Evolutionary conservation across 164 flowering plant species (phyloP), one percentile per base, ranked within the genome.

Genomic region (Warburgia ugandensis): DNA sequence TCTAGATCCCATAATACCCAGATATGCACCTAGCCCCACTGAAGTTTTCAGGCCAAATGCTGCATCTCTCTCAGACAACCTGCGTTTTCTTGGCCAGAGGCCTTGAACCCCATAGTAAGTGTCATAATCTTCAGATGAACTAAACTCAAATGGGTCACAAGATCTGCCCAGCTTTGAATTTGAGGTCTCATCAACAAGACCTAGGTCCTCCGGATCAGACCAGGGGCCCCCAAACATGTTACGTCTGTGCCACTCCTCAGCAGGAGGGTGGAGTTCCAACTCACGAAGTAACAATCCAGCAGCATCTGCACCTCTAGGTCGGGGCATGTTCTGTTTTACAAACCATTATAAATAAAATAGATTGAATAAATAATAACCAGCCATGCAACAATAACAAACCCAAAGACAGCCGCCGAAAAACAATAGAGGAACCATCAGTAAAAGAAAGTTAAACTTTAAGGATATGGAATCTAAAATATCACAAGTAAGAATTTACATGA

Each of bases 231-330:
- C 97, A 68, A 73, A 84, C 94, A 86, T 79, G 62, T 94, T 89
- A 40, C 94, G 74, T 46, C 90, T 73, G 57, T 94, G 97, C 99
- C 99, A 94, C 54, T 94, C 99, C 78, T 94, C 99, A 59, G 97
- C 85, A 27, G 99, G 99, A 47, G 99, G 99, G 56, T 89, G 97
- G 55, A 94, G 90, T 66, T 94, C 99, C 50, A 89, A 69, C 68
- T 94, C 99, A 31, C 99, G 91, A 12, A 94, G 88, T 45, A 94
- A 76, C 61, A 94, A 64, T 40, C 99, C 99, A 55, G 99, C 99
- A 54, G 99, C 99, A 79, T 94, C 99, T 45, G 99, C 99, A 59
- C 99, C 99, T 74, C 97, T 86, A 31, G 99, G 99, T 36, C 99
- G 80, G 38, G 99, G 99, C 97, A 94, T 88, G 64, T 89, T 82